Evolutionary conservation across 2,329 filamentous ascomycete genomes (phyloP), one percentile per base, ranked within the genome.

Genomic region (Ophiostoma piceae): DNA sequence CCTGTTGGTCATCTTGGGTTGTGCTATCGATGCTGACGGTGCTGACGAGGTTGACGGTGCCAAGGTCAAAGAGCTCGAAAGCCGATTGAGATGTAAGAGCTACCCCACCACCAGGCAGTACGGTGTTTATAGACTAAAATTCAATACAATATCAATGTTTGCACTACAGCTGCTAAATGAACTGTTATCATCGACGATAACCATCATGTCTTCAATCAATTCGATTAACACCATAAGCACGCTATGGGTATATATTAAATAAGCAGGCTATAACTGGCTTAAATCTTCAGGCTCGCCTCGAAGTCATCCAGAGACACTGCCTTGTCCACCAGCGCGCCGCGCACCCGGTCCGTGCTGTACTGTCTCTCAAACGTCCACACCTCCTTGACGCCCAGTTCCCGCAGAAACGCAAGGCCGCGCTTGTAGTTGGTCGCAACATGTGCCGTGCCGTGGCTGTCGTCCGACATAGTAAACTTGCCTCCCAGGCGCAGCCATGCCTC

Each of bases 391-490:
- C 88, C 89, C 14, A 92, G 80, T 71, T 81, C 84, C 73, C 87
- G 84, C 70, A 96, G 81, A 77, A 91, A 97, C 0, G 86, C 83
- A 71, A 96, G 79, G 5, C 91, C 87, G 57, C 85, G 86, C 65
- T 78, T 77, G 80, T 95, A 98, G 77, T 96, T 94, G 67, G 92
- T 89, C n/a, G 89, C 92, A 5, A 99, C 85, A 77, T 99, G 94
- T 1, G 86, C 90, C 71, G 92, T 85, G 54, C 92, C 92, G 81
- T 99, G 95, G 78, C 93, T 97, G 79, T 99, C 95, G 78, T 99
- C 95, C 7, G 92, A 97, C 75, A 99, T 84, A 68, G 92, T 96
- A 79, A 98, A 96, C 71, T 86, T 87, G 32, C 95, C 94, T 32
- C 89, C 89, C 75, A 92, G 84, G 8, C 79, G 80, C 69, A 93